Conservation (phyloP, 345 rosid genomes). For the Draba incana region DNA sequence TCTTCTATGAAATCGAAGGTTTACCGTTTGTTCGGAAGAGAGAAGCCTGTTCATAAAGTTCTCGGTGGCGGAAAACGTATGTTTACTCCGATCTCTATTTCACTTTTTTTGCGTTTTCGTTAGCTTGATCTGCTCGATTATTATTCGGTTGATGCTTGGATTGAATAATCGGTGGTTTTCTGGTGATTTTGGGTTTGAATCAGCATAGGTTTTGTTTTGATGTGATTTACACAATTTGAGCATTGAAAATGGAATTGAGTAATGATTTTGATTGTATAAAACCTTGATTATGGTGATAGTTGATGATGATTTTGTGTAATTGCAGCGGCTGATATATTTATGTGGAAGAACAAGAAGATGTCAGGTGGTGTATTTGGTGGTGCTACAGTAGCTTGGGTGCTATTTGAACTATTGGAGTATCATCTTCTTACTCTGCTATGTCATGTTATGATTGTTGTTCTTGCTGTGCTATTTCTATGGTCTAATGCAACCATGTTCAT, state of each 20-base stretch:
- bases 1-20: slow-evolving; percentile 43
- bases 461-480: slow-evolving; percentile 79
- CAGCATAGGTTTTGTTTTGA: not conserved
- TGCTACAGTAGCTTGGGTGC: slow-evolving; percentile 73
- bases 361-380: slow-evolving; percentile 78
- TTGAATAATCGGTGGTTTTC: slow-evolving; percentile 3
- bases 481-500: slow-evolving; percentile 80
- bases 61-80: slow-evolving; percentile 47
- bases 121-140: too few species aligned
- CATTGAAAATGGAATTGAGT: too few species aligned
- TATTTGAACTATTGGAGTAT: slow-evolving; percentile 80
- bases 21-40: slow-evolving; percentile 77
- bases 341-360: slow-evolving; percentile 96
- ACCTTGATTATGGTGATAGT: not conserved
- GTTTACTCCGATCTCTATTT: slow-evolving; percentile 19
- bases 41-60: slow-evolving; percentile 45
- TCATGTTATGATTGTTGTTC: slow-evolving; percentile 60
- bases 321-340: slow-evolving; percentile 76
- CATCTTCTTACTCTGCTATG: slow-evolving; percentile 78
- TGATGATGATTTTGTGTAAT: not conserved
- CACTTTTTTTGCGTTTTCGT: not conserved
- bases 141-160: not conserved
- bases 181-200: not conserved
- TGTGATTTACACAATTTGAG: not conserved
- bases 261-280: not conserved